Evolutionary conservation across 176 grass and related monocot genomes (phyloP), one percentile per base, ranked within the genome.

Genomic region (Metroxylon sagu): DNA sequence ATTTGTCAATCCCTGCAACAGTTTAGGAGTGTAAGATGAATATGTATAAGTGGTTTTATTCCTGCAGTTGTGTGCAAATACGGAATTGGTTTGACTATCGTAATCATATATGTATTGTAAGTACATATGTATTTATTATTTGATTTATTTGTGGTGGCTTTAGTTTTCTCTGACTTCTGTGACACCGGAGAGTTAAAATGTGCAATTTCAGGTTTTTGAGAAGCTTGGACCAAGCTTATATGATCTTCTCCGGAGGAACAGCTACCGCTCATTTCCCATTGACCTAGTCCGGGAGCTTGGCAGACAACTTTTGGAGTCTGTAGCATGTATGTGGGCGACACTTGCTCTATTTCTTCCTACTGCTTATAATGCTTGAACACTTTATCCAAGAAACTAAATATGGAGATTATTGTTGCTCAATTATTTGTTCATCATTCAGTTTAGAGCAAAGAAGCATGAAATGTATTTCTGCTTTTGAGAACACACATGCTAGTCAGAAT

Each of bases 61-160:
- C 50, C 60, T 91, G 92, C 87, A 97, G 87, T 76, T 97, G 83
- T 97, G 92, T 97, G 87, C 92, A 91, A 88, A 97, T 97, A 53
- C 83, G 77, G 93, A 88, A 89, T 88, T 97, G 87, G 87, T 97
- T 91, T 88, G 92, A 91, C 87, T 97, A 91, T 85, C 87, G 83
- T 85, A 91, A 97, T 82, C 92, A 97, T 88, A 88, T 88, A 77
- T 97, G 92, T 88, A 97, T 97, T 77, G 92, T 97, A 90, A 97
- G 87, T 97, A 88, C 72, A 89, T 79, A 71, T 87, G 79, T 62
- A 74, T 81, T 60, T 74, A 77, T 65, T 74, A 72, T 49, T 67
- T 67, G 26, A 70, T 70, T 49, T 69, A 27, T 56, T 4, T 49
- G 14, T 30, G 14, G 26, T 52, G 14, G 35, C 35, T 43, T 43